Conservation (phyloP, 164 flowering plant species). For the Protea cynaroides region DNA sequence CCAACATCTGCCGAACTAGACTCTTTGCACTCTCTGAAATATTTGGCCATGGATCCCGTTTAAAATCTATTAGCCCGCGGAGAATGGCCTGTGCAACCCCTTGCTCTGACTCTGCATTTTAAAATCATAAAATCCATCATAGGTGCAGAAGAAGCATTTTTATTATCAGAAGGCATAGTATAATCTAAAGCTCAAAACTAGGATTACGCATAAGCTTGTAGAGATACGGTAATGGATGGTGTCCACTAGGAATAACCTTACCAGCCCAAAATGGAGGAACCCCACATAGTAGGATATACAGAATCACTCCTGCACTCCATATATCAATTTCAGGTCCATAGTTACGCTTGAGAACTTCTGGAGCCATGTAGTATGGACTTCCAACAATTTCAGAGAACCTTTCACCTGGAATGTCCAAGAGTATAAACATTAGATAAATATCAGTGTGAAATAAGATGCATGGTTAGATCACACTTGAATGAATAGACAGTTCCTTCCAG, state of each 20-base stretch:
- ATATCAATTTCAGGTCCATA: conserved; percentile 70
- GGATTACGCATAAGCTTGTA: not conserved
- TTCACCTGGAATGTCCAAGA: conserved; percentile 43
- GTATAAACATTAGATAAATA: not conserved
- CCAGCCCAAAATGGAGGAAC: conserved; percentile 99
- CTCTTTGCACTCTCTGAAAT: conserved; percentile 86
- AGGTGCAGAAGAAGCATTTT: conserved; percentile 6
- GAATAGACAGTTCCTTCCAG: too few species aligned
- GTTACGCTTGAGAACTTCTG: conserved; percentile 33
- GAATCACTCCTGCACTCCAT: conserved; percentile 98
- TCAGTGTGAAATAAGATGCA: not conserved
- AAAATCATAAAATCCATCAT: conserved; percentile 8
- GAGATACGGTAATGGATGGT: not conserved
- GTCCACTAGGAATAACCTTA: conserved; percentile 19
- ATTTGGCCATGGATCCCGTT: conserved; percentile 93
- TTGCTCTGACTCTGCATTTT: conserved; percentile 79
- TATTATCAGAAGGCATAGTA: not conserved
- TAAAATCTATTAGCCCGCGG: conserved; percentile 85
- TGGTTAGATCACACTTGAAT: too few species aligned
- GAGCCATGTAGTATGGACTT: conserved; percentile 95
- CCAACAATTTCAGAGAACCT: conserved; percentile 94
- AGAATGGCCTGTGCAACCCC: conserved; percentile 97
- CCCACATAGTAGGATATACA: conserved; percentile 54
- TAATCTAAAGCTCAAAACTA: not conserved
- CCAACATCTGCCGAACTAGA: conserved; percentile 85